Percentiles rank a stretch among this genome's conserved stretches.
Conservation (phyloP, 805 yeast species). For the Sugiyamaella qingdaonensis region DNA sequence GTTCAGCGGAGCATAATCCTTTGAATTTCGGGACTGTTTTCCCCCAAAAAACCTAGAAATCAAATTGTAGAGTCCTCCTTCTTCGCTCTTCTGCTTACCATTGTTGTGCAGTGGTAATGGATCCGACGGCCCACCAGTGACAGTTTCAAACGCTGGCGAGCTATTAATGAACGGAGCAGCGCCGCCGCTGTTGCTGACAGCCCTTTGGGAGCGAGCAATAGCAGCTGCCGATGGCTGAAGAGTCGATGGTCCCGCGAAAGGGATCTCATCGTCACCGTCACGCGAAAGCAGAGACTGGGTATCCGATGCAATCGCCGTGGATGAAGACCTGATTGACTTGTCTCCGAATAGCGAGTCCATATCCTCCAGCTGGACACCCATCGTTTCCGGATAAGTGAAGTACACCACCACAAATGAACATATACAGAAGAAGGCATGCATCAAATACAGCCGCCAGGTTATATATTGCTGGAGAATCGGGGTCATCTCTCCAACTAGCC, state of each 20-base stretch:
- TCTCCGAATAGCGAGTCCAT: conserved; percentile 90
- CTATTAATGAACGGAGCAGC: conserved; percentile 1
- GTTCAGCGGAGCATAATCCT: conserved; percentile 6
- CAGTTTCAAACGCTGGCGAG: conserved; percentile 7
- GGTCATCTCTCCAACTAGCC: conserved; percentile 86
- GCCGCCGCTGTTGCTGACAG: conserved; percentile 1
- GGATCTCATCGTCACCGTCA: conserved; percentile 17
- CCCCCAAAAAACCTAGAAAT: neutral
- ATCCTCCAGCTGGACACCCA: conserved; percentile 82
- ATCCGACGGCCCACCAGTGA: neutral
- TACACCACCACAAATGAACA: conserved; percentile 69
- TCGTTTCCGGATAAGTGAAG: conserved; percentile 81
- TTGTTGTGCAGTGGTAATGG: neutral
- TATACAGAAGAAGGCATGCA: conserved; percentile 76
- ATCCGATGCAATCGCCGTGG: conserved; percentile 21
- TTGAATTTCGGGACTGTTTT: neutral
- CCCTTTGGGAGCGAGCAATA: conserved; percentile 16
- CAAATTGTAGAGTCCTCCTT: neutral
- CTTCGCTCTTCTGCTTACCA: neutral
- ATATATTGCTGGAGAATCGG: conserved; percentile 76
- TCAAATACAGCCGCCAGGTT: conserved; percentile 73
- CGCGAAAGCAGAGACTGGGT: conserved; percentile 18
- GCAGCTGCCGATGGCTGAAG: conserved; percentile 30
- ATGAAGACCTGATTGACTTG: conserved; percentile 28
- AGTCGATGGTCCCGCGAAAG: conserved; percentile 17